These are phyloP conservation scores for Monosporascus sp. DNA, from an alignment of 2,329 filamentous ascomycete species.

Conservation along the genomic window DNA sequence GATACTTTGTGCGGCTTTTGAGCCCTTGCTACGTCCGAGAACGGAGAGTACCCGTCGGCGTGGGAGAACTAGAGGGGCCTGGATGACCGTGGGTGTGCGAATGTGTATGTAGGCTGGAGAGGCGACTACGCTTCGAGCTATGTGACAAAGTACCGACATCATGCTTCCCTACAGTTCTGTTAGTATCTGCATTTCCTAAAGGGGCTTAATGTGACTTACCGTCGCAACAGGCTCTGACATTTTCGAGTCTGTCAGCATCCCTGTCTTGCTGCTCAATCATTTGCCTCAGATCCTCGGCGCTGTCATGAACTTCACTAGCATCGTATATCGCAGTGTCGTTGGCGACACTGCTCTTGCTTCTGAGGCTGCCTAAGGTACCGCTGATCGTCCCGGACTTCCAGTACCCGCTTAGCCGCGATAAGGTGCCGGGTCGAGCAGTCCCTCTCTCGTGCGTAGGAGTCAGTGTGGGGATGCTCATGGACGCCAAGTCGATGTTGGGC, in stretches of 20 bases:
- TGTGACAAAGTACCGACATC: slow-evolving; percentile 60
- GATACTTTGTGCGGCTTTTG: background rate
- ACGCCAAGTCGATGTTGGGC: slow-evolving; percentile 43
- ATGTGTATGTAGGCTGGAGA: slow-evolving; percentile 25
- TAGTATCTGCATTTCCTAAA: slow-evolving; percentile 10
- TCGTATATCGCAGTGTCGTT: slow-evolving; percentile 51
- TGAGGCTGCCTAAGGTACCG: slow-evolving; percentile 49
- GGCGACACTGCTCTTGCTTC: slow-evolving; percentile 45
- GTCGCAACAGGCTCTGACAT: slow-evolving; percentile 95
- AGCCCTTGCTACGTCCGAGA: slow-evolving; percentile 26
- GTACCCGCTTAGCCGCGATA: slow-evolving; percentile 57
- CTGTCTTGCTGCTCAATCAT: slow-evolving; percentile 75
- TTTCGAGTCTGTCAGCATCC: slow-evolving; percentile 78
- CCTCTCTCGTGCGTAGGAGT: slow-evolving; percentile 44
- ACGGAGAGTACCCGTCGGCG: slow-evolving; percentile 31
- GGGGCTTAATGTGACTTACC: slow-evolving; percentile 53
- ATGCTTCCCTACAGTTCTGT: slow-evolving; percentile 56
- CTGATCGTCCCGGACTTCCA: slow-evolving; percentile 45
- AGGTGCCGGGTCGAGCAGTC: slow-evolving; percentile 37
- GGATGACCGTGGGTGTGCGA: slow-evolving; percentile 31
- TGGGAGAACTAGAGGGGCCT: slow-evolving; percentile 30
- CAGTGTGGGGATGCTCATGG: slow-evolving; percentile 50
- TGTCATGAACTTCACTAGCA: slow-evolving; percentile 63
- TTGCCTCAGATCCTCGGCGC: slow-evolving; percentile 75
- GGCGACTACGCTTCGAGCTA: slow-evolving; percentile 40